Conservation (phyloP, 1,284 basidiomycete genomes). For the Leccinum subrobustum region DNA sequence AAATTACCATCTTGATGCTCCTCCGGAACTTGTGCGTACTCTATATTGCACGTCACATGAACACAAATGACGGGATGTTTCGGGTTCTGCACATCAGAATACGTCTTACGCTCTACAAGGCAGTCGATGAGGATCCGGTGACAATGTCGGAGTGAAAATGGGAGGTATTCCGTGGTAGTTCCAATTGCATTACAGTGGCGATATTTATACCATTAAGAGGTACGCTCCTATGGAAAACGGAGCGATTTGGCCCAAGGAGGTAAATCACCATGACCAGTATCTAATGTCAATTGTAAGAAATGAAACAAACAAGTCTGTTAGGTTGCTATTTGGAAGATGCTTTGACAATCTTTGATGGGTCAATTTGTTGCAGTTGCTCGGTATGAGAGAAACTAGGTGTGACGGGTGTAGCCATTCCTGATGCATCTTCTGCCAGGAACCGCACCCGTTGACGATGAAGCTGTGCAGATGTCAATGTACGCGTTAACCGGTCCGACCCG, state of each 20-base stretch:
- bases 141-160: slow-evolving; percentile 12
- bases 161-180: slow-evolving; percentile 12
- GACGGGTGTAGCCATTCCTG: slow-evolving; percentile 64
- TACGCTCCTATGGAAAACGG: slow-evolving; percentile 28
- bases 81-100: slow-evolving; percentile 43
- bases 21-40: slow-evolving; percentile 82
- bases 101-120: slow-evolving; percentile 70
- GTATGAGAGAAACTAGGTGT: slow-evolving; percentile 50
- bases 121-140: slow-evolving; percentile 29
- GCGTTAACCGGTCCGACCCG: slow-evolving; percentile 5
- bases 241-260: slow-evolving; percentile 14
- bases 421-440: slow-evolving; percentile 61
- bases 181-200: slow-evolving; percentile 32
- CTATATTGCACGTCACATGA: not conserved
- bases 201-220: slow-evolving; percentile 35
- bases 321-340: slow-evolving; percentile 35
- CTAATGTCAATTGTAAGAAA: slow-evolving; percentile 19
- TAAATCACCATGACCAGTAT: slow-evolving; percentile 15
- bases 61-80: slow-evolving; percentile 7
- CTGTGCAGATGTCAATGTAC: slow-evolving; percentile 39
- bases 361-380: slow-evolving; percentile 21
- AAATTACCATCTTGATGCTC: slow-evolving; percentile 96
- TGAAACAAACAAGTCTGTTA: slow-evolving; percentile 9
- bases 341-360: slow-evolving; percentile 35
- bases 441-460: slow-evolving; percentile 78